Conservation (phyloP, 192 early-diverging fungal species). For the Coemansia sp. region DNA sequence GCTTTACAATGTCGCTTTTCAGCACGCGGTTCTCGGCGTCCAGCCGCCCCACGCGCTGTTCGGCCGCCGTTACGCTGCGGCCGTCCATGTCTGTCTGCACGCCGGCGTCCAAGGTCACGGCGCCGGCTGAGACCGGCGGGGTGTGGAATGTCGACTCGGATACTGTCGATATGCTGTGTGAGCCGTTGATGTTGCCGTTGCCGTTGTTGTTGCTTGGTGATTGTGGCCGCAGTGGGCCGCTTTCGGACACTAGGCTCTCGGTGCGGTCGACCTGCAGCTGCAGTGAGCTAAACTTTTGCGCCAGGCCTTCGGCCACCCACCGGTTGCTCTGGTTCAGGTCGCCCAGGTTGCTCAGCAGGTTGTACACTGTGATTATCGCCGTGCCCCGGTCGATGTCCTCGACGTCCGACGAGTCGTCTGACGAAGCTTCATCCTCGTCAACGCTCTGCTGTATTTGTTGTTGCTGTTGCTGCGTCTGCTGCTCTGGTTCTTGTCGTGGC, state of each 20-base stretch:
- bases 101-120: not conserved
- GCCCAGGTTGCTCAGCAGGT: conserved; percentile 43
- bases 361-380: conserved; percentile 49
- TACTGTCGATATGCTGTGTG: not conserved
- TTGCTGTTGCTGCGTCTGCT: not conserved
- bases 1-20: conserved; percentile 15
- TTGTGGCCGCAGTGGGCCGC: not conserved
- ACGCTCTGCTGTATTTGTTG: not conserved
- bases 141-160: conserved; percentile 29
- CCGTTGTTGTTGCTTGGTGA: not conserved
- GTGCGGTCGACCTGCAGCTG: conserved; percentile 29
- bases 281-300: conserved; percentile 36
- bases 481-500: not conserved
- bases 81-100: conserved; percentile 17
- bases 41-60: not conserved
- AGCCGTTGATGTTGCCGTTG: conserved; percentile 2
- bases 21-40: conserved; percentile 29
- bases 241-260: conserved; percentile 8
- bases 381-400: conserved; percentile 48
- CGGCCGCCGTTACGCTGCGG: not conserved
- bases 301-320: conserved; percentile 28
- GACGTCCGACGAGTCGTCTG: conserved; percentile 20
- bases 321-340: conserved; percentile 48
- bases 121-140: conserved; percentile 6
- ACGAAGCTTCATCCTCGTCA: not conserved